Conservation (phyloP, 768 basidiomycete species). For the Boletellus ananas region DNA sequence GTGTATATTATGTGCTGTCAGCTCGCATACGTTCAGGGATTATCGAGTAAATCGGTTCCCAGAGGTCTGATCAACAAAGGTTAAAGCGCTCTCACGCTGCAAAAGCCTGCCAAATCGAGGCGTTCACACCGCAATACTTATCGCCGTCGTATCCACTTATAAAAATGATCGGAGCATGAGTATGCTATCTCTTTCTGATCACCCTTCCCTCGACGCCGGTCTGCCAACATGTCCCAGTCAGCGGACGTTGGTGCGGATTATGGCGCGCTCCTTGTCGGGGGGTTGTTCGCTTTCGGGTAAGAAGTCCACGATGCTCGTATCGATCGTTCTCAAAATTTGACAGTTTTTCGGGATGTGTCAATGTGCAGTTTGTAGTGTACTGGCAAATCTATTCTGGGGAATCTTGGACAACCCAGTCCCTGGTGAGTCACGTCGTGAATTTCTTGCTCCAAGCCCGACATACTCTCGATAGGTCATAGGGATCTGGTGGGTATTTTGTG, state of each 20-base stretch:
- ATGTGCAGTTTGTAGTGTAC: slow-evolving; percentile 25
- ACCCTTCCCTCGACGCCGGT: neutral
- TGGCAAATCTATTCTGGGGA: slow-evolving; percentile 18
- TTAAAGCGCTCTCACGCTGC: too few relatives aligned
- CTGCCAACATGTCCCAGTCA: slow-evolving; percentile 1
- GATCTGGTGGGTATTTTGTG: slow-evolving; percentile 14
- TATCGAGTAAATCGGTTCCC: too few relatives aligned
- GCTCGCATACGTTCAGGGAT: too few relatives aligned
- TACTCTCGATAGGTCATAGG: slow-evolving; percentile 12
- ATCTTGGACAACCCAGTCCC: slow-evolving; percentile 11
- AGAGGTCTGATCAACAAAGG: too few relatives aligned
- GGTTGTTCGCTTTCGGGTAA: slow-evolving; percentile 21
- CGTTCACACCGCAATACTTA: neutral
- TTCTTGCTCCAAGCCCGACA: neutral
- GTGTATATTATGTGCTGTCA: too few relatives aligned
- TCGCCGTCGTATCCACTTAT: slow-evolving; percentile 2
- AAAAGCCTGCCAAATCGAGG: too few relatives aligned
- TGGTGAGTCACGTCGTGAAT: slow-evolving; percentile 12
- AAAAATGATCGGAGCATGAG: neutral
- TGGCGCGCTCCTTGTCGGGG: slow-evolving; percentile 21
- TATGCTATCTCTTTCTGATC: neutral
- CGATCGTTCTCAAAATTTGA: neutral
- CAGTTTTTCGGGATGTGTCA: slow-evolving; percentile 27
- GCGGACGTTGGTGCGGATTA: slow-evolving; percentile 6
- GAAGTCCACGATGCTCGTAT: neutral